Base-by-base conservation (phyloP, 2,329 filamentous ascomycete genomes). In the Colletotrichum noveboracense region DNA sequence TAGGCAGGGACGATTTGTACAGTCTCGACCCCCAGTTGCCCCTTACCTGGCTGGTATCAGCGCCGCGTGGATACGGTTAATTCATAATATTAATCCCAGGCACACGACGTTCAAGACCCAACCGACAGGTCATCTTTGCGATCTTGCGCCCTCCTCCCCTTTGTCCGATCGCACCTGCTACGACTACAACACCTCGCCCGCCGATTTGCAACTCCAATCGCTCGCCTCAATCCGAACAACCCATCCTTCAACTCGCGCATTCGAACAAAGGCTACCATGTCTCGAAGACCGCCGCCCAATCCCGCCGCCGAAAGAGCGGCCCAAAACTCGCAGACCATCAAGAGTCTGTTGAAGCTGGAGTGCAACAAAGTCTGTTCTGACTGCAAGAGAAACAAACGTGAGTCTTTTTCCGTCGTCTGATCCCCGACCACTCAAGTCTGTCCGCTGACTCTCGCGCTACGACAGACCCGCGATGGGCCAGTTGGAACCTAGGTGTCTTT, bases 341-440 rank as follows among this genome's bases (percentile, higher is more conserved):
- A 98, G 89, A 96, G 92, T 83, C 91, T 99, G 80, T 89, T 98
- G 84, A 99, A 98, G 88, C 88, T 99, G 80, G 96, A 98, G 83
- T 88, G 93, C 77, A 99, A 99, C 89, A 99, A 99, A 89, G 92
- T 94, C 83, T 99, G 97, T 89, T 95, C 96, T 76, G 97, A 99
- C 86, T 99, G 97, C 92, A 99, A 99, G 90, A 93, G 94, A 85
- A 99, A 98, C 89, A 99, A 98, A 86, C 97, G 96, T 97, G 86
- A 79, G 93, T 88, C 3, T 8, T n/a, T 32, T 68, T 36, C n/a
- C 14, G 8, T 21, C 6, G 43, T 52, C n/a, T 52, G n/a, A 21
- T 21, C 7, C 24, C 48, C 30, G 36, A 34, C 36, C 61, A 32
- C 28, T 58, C 16, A 21, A 65, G 55, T n/a, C 28, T 43, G 16